Base-by-base conservation (phyloP, 805 yeast genomes). In the Kregervanrija fluxuum region DNA sequence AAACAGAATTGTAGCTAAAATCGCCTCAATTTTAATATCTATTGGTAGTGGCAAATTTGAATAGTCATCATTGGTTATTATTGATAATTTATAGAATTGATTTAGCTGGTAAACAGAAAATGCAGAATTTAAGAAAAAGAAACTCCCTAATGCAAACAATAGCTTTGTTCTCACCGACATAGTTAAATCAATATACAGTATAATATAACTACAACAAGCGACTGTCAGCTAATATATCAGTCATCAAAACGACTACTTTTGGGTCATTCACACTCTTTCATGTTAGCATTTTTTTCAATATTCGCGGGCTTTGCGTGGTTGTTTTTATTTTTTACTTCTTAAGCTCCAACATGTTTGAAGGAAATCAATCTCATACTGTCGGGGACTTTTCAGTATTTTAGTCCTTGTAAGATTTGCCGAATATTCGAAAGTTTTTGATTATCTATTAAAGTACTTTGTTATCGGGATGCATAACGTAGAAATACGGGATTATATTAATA, bases 51-150 rank as follows among this genome's bases (percentile, higher is more conserved):
- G 10, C 48, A 38, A 34, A 47, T 36, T 15, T 48, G 31, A 6
- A 33, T 15, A 10, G 33, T 14, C n/a, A 40, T 30, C 28, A 46
- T 16, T 13, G 49, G 38, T 30, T 11, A n/a, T 36, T 6, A 52
- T 41, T 11, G 48, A 22, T 37, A 56, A 41, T 49, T 68, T 59
- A 17, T 57, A 44, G 33, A 69, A 58, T 52, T 70, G 72, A 52
- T 71, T 71, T 59, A 68, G 69, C 53, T 77, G 80, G 49, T 70
- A 73, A 2, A 81, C 69, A 6, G 82, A 77, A 50, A 74, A 76
- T 1, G 73, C 78, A 1, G 80, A 70, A 54, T 78, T 81, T 1
- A 67, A 41, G 33, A 77, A 62, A 38, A 59, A 37, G 3, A 53
- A 30, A 10, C 46, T 30, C 11, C 59, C 59, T 11, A 52, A 15